phyloP scores from a whole-genome alignment of 164 flowering plant genomes.

The Umbellularia californica region DNA sequence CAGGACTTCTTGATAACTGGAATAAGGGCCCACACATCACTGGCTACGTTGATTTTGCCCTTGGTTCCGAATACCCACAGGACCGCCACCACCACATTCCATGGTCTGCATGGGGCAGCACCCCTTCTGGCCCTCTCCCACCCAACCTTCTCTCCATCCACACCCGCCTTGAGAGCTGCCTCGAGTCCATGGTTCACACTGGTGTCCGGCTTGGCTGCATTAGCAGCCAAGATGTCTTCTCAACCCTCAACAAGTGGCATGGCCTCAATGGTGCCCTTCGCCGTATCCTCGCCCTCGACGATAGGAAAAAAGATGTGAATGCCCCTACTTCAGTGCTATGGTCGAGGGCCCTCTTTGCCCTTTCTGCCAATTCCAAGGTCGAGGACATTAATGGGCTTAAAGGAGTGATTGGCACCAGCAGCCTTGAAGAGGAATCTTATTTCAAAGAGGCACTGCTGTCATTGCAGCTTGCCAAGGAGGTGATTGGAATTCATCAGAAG shows the following conservation, averaged over 20 bases:
- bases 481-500: slow-evolving; percentile 54
- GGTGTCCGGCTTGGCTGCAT: slow-evolving; percentile 67
- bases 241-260: slow-evolving; percentile 75
- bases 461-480: slow-evolving; percentile 78
- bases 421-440: slow-evolving; percentile 56
- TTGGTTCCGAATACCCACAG: slow-evolving; percentile 20
- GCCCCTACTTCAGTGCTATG: slow-evolving; percentile 47
- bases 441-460: slow-evolving; percentile 60
- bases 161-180: slow-evolving; percentile 57
- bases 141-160: slow-evolving; percentile 34
- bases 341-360: slow-evolving; percentile 65
- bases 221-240: slow-evolving; percentile 59
- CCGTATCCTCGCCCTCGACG: slow-evolving; percentile 24
- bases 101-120: slow-evolving; percentile 66
- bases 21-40: slow-evolving; percentile 77
- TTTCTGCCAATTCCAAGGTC: slow-evolving; percentile 39
- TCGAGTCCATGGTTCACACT: slow-evolving; percentile 60
- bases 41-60: slow-evolving; percentile 79
- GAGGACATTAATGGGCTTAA: slow-evolving; percentile 40
- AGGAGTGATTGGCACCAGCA: slow-evolving; percentile 23
- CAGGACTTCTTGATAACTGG: slow-evolving; percentile 77
- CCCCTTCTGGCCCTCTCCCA: slow-evolving; percentile 13
- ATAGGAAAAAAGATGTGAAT: not conserved
- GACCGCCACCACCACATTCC: slow-evolving; percentile 45
- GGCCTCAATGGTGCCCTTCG: slow-evolving; percentile 55